These are phyloP conservation scores for Nannochloropsis granulata DNA, from an alignment of 108 stramenopile species.

Conservation along the genomic window DNA sequence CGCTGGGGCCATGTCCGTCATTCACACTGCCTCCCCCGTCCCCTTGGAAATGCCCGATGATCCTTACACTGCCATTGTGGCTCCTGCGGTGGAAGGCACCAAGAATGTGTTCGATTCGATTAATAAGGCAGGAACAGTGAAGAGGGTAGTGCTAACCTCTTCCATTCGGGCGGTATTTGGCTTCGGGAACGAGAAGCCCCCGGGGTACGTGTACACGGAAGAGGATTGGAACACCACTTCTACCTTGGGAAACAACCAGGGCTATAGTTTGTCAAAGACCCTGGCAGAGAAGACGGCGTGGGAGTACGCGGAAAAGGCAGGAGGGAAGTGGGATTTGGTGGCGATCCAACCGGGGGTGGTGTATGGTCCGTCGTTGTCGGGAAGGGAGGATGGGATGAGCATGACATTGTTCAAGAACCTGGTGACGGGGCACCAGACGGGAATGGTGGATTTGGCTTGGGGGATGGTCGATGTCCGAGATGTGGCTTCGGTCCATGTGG, in stretches of 20 bases:
- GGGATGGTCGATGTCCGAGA: slow-evolving; percentile 17
- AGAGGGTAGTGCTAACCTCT: slow-evolving; percentile 5
- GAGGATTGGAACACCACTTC: slow-evolving; percentile 5
- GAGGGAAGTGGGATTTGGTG: slow-evolving; percentile 5
- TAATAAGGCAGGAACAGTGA: not conserved
- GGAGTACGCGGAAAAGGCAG: not conserved
- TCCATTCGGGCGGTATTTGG: slow-evolving; percentile 10
- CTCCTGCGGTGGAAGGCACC: not conserved
- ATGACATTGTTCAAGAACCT: not conserved
- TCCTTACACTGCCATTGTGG: not conserved
- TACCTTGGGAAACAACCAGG: slow-evolving; percentile 6
- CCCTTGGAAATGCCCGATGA: not conserved
- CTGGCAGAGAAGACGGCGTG: slow-evolving; percentile 24
- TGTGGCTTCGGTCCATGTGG: not conserved
- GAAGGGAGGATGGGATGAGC: not conserved
- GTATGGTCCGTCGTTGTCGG: slow-evolving; percentile 6
- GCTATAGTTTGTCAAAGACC: slow-evolving; percentile 2
- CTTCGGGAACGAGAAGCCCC: slow-evolving; percentile 4
- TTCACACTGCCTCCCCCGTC: not conserved
- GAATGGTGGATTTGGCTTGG: not conserved
- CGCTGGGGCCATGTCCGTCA: not conserved
- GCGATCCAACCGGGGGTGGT: slow-evolving; percentile 13
- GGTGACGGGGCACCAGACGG: not conserved
- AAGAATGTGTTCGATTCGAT: not conserved
- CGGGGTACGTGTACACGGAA: slow-evolving; percentile 5